Conservation (phyloP, 345 rosid genomes). For the Gynandropsis gynandra region DNA sequence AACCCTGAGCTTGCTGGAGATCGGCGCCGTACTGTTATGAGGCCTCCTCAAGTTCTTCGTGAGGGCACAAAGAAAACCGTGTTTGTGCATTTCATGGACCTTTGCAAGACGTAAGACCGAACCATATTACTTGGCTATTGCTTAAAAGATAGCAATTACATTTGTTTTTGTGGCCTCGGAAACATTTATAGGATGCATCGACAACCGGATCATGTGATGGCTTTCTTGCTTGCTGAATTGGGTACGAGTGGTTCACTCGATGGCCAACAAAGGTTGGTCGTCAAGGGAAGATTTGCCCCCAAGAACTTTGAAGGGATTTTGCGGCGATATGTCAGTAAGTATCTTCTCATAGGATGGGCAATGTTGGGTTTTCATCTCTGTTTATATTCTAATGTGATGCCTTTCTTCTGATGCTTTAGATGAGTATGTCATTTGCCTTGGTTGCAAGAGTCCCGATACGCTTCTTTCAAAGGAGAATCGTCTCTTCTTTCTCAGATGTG, state of each 20-base stretch:
- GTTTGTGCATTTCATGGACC: slow-evolving; percentile 93
- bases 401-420: slow-evolving; percentile 24
- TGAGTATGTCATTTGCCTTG: slow-evolving; percentile 54
- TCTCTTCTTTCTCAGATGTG: slow-evolving; percentile 64
- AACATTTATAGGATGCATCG: slow-evolving; percentile 92
- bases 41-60: slow-evolving; percentile 96
- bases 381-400: slow-evolving; percentile 2
- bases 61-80: slow-evolving; percentile 99
- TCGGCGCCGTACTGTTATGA: slow-evolving; percentile 94
- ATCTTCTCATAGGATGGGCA: slow-evolving; percentile 5
- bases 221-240: slow-evolving; percentile 84
- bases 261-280: slow-evolving; percentile 86
- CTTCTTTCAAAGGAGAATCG: slow-evolving; percentile 66
- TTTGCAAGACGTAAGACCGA: slow-evolving; percentile 69
- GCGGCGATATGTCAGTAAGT: slow-evolving; percentile 83
- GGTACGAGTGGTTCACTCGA: slow-evolving; percentile 96
- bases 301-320: slow-evolving; percentile 84
- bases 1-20: slow-evolving; percentile 96
- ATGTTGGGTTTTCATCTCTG: too few species aligned
- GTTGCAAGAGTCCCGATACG: slow-evolving; percentile 68
- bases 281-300: slow-evolving; percentile 89
- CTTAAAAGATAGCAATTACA: not conserved
- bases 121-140: not conserved
- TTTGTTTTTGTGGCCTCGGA: not conserved
- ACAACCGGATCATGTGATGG: slow-evolving; percentile 90